Percentiles rank a stretch among this genome's conserved stretches.
phyloP scores from a whole-genome alignment of 352 stramenopile species.

The Phytopythium boreale region DNA sequence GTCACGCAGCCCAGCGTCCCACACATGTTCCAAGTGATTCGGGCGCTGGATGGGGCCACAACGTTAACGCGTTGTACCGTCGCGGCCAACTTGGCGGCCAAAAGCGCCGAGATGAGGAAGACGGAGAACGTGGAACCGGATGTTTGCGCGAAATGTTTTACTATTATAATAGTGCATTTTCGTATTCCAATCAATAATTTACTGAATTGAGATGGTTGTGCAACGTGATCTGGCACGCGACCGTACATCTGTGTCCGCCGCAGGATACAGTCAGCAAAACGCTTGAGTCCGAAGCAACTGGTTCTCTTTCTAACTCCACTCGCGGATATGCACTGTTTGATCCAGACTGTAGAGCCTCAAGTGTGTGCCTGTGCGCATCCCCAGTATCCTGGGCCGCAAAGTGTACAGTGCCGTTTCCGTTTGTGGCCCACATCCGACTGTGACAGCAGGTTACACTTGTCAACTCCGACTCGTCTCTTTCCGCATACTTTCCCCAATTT shows the following conservation, averaged over 20 bases:
- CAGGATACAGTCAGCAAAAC: not conserved
- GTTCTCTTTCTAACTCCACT: not conserved
- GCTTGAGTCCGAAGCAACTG: not conserved
- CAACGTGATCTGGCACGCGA: not conserved
- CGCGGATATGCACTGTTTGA: no score
- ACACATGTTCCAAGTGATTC: no score
- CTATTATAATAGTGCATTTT: no score
- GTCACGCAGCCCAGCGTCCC: not conserved
- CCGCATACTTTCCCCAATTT: not conserved
- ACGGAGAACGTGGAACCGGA: not conserved
- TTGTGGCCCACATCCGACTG: not conserved
- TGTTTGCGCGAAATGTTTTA: not conserved
- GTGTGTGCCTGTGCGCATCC: not conserved
- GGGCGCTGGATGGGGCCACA: not conserved
- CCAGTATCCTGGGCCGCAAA: conserved; percentile 1
- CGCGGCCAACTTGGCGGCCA: not conserved
- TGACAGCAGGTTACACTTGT: not conserved
- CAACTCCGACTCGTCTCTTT: not conserved
- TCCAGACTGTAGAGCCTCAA: not conserved
- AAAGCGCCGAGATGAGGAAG: not conserved
- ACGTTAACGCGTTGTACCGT: not conserved
- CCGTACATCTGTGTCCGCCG: not conserved
- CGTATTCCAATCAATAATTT: no score
- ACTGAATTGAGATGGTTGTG: not conserved
- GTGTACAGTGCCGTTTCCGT: conserved; percentile 3